Conservation (phyloP, 1,284 basidiomycete genomes). For the Sutorius eximius region DNA sequence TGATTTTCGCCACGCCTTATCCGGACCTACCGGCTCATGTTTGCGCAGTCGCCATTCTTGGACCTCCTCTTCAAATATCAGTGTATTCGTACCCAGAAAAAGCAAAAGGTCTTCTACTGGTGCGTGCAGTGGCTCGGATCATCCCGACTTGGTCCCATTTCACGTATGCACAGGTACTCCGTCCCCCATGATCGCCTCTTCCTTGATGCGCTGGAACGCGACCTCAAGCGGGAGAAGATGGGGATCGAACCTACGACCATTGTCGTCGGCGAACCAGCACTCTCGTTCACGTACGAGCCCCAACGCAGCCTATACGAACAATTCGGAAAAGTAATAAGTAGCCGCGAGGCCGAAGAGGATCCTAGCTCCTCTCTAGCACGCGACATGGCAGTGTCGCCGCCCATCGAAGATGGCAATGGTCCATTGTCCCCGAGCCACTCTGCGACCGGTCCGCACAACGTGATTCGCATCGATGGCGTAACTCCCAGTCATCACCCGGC, state of each 20-base stretch:
- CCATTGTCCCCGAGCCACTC: constrained; percentile 3
- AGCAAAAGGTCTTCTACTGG: constrained; percentile 95
- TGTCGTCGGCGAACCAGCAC: constrained; percentile 76
- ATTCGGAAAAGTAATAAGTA: constrained; percentile 59
- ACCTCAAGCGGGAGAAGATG: constrained; percentile 90
- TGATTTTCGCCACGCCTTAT: background rate
- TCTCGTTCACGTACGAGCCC: constrained; percentile 81
- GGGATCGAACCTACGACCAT: constrained; percentile 81
- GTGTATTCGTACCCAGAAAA: constrained; percentile 94
- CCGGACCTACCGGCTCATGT: constrained; percentile 1
- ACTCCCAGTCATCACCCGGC: constrained; percentile 13
- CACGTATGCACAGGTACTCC: constrained; percentile 59
- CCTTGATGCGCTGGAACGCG: constrained; percentile 89
- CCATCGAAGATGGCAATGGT: constrained; percentile 13
- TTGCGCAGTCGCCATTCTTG: constrained; percentile 76
- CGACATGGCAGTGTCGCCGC: constrained; percentile 30
- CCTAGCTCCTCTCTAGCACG: constrained; percentile 48
- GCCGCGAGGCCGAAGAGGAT: constrained; percentile 43
- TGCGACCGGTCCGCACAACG: constrained; percentile 11
- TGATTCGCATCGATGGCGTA: constrained; percentile 32
- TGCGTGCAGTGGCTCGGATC: constrained; percentile 37
- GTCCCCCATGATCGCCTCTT: constrained; percentile 95
- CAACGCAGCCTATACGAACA: constrained; percentile 86
- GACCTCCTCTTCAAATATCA: constrained; percentile 93
- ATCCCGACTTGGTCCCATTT: constrained; percentile 9